Base-by-base conservation (phyloP, 2,329 filamentous ascomycete genomes). In the Rutstroemia sp. region DNA sequence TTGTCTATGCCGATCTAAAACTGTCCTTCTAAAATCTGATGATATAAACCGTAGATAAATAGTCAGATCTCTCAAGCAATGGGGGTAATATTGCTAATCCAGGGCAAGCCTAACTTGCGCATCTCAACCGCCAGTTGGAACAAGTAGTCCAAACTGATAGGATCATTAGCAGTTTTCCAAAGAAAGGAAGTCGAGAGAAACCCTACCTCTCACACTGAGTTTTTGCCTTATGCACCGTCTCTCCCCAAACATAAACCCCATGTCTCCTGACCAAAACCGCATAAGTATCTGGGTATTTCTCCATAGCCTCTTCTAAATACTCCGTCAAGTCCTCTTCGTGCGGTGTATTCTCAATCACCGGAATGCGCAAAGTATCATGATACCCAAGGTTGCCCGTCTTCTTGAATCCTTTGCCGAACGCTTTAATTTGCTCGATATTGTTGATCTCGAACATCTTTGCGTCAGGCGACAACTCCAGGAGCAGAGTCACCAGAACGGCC, bases 391-490 rank as follows among this genome's bases (percentile, higher is more conserved):
- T 96, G 16, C 92, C 92, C 52, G 75, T 69, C 74, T 94, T 92
- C 34, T 79, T 81, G 66, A 79, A 81, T 0, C 91, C 91, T 56
- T 80, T 83, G 10, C 80, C 80, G 65, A 86, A 85, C 37, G 82
- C 83, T 77, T 99, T 99, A 77, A 99, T 97, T 79, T 99, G 94
- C 77, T 99, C 94, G 63, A 99, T 90, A 71, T 95, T 90, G 79
- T 94, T 95, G 74, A 99, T 97, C 73, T 92, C 87, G 71, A 97
- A 99, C 68, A 84, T 73, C 5, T 61, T 68, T n/a, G 60, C 65
- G 65, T 73, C 71, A 14, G 71, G 66, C 3, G 71, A 71, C 46
- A 72, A 74, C 75, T 96, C 92, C 57, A 96, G 88, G 52, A 99
- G 80, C 49, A 99, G 77, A 2, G 94, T 99, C 52, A 96, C 85